Evolutionary conservation across 768 basidiomycete species (phyloP).

Genomic region (Boletus vinaceobasis): DNA sequence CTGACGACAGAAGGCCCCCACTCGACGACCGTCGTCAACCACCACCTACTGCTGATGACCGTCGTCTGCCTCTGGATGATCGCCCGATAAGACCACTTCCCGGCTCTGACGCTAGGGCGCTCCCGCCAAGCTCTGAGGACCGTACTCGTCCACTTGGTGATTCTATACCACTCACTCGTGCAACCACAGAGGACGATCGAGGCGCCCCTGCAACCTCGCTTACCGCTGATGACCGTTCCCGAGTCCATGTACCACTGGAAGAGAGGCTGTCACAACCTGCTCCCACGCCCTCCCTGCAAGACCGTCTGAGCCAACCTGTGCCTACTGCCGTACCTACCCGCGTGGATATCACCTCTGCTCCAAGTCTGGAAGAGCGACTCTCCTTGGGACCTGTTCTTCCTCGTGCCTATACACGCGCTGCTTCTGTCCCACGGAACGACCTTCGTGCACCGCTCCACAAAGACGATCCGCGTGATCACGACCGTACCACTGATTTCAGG

Average conservation of each 20-base stretch:
- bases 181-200: conserved; percentile 29
- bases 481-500: conserved; percentile 24
- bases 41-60: conserved; percentile 20
- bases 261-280: conserved; percentile 37
- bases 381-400: conserved; percentile 32
- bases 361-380: conserved; percentile 42
- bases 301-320: conserved; percentile 35
- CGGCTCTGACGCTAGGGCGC: conserved; percentile 13
- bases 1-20: conserved; percentile 31
- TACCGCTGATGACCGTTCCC: conserved; percentile 28
- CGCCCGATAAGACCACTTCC: conserved; percentile 31
- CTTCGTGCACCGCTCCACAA: conserved; percentile 30
- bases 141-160: conserved; percentile 20
- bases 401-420: conserved; percentile 19
- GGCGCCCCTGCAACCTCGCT: conserved; percentile 14
- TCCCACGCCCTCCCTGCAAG: conserved; percentile 35
- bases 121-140: conserved; percentile 17
- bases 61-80: conserved; percentile 29
- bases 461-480: conserved; percentile 29
- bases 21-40: conserved; percentile 27
- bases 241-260: conserved; percentile 32
- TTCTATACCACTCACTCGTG: conserved; percentile 13
- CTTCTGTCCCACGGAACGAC: conserved; percentile 35
- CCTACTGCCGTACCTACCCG: conserved; percentile 14
- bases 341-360: conserved; percentile 25